Base-by-base conservation (phyloP, 2,329 filamentous ascomycete species). In the Dryadomyces quercivorus region DNA sequence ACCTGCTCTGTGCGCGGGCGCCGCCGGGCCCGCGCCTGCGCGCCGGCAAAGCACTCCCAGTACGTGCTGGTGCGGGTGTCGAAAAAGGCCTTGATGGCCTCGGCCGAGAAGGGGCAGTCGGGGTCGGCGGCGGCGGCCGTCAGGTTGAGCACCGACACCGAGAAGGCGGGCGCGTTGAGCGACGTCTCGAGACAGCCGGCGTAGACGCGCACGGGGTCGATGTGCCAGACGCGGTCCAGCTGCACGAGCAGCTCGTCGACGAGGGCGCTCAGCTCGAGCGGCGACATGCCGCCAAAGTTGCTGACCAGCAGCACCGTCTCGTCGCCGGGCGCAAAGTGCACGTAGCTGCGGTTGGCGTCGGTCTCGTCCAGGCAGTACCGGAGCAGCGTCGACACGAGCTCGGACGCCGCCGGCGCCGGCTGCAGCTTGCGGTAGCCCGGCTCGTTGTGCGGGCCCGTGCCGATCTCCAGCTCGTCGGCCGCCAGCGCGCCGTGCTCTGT, bases 121-220 rank as follows among this genome's bases (percentile, higher is more conserved):
- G 47, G n/a, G 56, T 69, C 69, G 50, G 62, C 62, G 0, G 75
- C 71, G 0, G 74, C 71, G 0, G 70, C 72, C 0, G 75, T 74
- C 43, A 82, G 63, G 64, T 83, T 86, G 61, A 86, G 69, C 50
- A 88, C 61, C 3, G 82, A 85, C 6, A 88, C 75, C 15, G 81
- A 85, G 63, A 88, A 88, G 0, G 83, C 85, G 0, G 84, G 76
- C 0, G 82, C 84, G 59, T 88, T 87, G 61, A 88, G 74, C 16
- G 82, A 86, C 0, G 84, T 87, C 75, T 87, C 85, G 55, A 84
- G 76, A 31, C 79, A 82, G 1, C 85, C 85, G 0, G 75, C 70
- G 52, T 79, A 73, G 52, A 85, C 75, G 34, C 84, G 73, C 3
- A 73, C 72, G 0, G 77, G 77, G 49, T 68, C 65, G 5, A 79